Percentiles rank a stretch among this genome's conserved stretches.
Evolutionary conservation across 192 early-diverging fungal species (phyloP).

Genomic region (Chytriomyces sp.): DNA sequence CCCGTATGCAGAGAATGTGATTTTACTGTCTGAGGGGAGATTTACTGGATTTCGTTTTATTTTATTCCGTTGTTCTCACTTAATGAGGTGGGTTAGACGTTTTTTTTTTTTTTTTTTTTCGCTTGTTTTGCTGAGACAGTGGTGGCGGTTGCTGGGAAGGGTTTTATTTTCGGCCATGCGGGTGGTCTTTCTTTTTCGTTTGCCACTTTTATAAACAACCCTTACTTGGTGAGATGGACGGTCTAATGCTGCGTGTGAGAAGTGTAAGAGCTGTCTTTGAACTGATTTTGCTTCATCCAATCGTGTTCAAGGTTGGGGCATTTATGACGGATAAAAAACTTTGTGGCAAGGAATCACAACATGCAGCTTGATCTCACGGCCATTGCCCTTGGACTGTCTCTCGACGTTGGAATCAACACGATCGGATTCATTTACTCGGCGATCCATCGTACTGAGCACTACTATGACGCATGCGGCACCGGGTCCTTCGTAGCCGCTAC

Average conservation of each 20-base stretch:
- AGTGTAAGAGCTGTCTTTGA: no score
- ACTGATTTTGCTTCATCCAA: no score
- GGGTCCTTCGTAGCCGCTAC: constrained; percentile 24
- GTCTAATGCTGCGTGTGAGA: no score
- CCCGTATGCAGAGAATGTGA: constrained; percentile 33
- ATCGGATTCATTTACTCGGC: constrained; percentile 28
- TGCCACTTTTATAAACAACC: neutral
- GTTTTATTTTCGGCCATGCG: neutral
- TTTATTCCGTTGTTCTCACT: no score
- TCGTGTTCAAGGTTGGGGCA: no score
- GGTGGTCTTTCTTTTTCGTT: neutral
- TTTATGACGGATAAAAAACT: no score
- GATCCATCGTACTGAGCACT: constrained; percentile 33
- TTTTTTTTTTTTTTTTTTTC: neutral
- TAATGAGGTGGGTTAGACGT: neutral
- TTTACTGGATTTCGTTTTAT: neutral
- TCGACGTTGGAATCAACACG: constrained; percentile 22
- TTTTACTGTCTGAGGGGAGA: neutral
- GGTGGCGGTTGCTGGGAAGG: no score
- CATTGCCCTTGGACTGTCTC: neutral
- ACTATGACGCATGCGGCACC: constrained; percentile 40
- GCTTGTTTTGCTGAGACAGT: neutral
- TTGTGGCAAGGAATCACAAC: no score
- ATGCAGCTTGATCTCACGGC: neutral
- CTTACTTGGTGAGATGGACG: no score